Evolutionary conservation across 331 rosid species (phyloP), one percentile per base, ranked within the genome.

Genomic region (Prunus yedoensis): DNA sequence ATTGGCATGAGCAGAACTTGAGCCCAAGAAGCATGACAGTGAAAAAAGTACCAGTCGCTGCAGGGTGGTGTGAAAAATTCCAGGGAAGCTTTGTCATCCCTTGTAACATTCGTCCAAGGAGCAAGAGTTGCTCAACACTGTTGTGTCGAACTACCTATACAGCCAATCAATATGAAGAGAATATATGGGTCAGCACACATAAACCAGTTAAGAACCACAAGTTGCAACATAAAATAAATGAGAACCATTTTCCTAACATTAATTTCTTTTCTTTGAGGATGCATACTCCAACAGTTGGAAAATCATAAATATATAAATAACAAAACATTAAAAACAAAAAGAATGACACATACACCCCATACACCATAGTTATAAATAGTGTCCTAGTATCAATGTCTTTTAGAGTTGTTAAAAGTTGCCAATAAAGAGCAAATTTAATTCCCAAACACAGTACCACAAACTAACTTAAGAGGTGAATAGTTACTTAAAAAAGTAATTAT

Each of bases 21-120:
- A 95, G 97, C 73, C 99, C 99, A 66, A 95, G 94, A 84, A 90
- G 97, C 97, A 95, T 90, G 60, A 95, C 84, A 74, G 97, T 95
- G 80, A 95, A 95, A 80, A 95, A 92, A 56, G 97, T 88, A 76
- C 99, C 99, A 54, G 93, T 84, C 43, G 99, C 99, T 35, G 97
- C 99, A 81, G 99, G 99, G 78, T 95, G 99, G 79, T 17, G 92
- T 38, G 99, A 88, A 86, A 95, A 92, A 75, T 83, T 92, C 95
- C 92, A 92, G 30, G 97, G 96, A 71, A 86, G 86, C 85, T 89
- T 92, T 62, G 95, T 92, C 32, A 96, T 88, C 86, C 99, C 99
- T 84, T 92, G 97, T 77, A 95, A 82, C 97, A 95, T 85, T 79
- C 97, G 89, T 84, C 97, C 97, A 70, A 95, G 84, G 78, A 95